Conservation (phyloP, 202 grass and related monocot species). For the Panicum virgatum region DNA sequence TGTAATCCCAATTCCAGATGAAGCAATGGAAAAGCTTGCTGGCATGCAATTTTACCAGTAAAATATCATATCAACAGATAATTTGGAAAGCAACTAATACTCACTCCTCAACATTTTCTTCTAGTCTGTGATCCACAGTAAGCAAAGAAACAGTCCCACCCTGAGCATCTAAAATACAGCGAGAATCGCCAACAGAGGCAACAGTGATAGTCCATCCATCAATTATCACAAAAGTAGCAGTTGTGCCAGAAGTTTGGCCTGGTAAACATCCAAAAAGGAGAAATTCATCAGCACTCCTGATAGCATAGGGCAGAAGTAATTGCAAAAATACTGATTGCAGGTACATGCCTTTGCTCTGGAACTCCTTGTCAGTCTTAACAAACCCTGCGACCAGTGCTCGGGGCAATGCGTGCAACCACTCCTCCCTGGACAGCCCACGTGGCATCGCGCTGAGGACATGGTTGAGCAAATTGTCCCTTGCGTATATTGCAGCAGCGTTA, state of each 20-base stretch:
- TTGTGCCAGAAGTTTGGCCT: conserved; percentile 97
- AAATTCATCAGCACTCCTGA: conserved; percentile 4
- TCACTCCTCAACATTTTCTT: conserved; percentile 97
- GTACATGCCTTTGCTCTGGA: conserved; percentile 80
- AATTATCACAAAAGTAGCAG: conserved; percentile 93
- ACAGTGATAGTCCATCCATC: conserved; percentile 96
- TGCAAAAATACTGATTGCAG: neutral
- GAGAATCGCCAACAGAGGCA: conserved; percentile 92
- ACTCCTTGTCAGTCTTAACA: conserved; percentile 92
- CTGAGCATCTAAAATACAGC: conserved; percentile 91
- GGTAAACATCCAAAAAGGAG: conserved; percentile 25
- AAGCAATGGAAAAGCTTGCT: no score
- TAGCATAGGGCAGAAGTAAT: neutral
- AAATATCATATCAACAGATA: conserved; percentile 1
- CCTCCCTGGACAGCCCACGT: conserved; percentile 58
- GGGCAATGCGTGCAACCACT: conserved; percentile 86
- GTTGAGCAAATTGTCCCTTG: conserved; percentile 89
- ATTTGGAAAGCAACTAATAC: conserved; percentile 37
- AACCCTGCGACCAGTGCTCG: conserved; percentile 81
- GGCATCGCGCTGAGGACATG: conserved; percentile 82
- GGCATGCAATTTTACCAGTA: neutral
- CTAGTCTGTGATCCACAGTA: conserved; percentile 91
- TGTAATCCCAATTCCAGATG: neutral
- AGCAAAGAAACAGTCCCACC: conserved; percentile 77
- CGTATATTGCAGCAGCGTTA: conserved; percentile 90